These are phyloP conservation scores for Phytophthora lateralis DNA, from an alignment of 352 stramenopile genomes.

Conservation along the genomic window DNA sequence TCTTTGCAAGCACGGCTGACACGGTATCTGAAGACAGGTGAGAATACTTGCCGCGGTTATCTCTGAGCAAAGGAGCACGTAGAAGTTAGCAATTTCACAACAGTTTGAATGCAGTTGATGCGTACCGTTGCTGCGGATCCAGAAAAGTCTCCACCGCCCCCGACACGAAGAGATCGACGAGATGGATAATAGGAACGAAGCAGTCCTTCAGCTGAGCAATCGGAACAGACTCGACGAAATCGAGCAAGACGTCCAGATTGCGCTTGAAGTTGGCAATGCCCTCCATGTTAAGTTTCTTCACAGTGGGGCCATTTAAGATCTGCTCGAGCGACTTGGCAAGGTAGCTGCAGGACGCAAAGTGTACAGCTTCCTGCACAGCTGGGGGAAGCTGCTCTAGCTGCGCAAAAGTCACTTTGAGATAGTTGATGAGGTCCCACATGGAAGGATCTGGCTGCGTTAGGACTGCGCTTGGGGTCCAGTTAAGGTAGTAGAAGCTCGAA, in stretches of 20 bases:
- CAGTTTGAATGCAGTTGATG: neutral
- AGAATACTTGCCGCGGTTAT: conserved; percentile 62
- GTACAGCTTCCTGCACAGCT: conserved; percentile 65
- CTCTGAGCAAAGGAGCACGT: conserved; percentile 27
- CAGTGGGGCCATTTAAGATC: conserved; percentile 56
- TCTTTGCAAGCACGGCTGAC: conserved; percentile 68
- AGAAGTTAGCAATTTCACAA: conserved; percentile 5
- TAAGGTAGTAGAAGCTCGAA: conserved; percentile 77
- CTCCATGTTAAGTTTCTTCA: conserved; percentile 77
- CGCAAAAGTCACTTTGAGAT: conserved; percentile 81
- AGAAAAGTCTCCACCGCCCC: conserved; percentile 62
- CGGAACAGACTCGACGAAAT: conserved; percentile 63
- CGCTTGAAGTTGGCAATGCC: conserved; percentile 80
- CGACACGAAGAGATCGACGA: conserved; percentile 75
- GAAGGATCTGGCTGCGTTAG: conserved; percentile 70
- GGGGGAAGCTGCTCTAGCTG: conserved; percentile 63
- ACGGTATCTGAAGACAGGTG: conserved; percentile 73
- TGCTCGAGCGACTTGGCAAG: conserved; percentile 81
- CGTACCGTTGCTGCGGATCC: conserved; percentile 64
- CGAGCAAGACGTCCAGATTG: conserved; percentile 72
- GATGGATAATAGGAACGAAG: conserved; percentile 64
- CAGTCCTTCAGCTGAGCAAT: conserved; percentile 70
- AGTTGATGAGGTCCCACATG: conserved; percentile 88
- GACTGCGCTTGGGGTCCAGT: conserved; percentile 66
- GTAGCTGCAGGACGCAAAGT: conserved; percentile 81